Conservation (phyloP, 768 basidiomycete genomes). For the Lentinula sp. region DNA sequence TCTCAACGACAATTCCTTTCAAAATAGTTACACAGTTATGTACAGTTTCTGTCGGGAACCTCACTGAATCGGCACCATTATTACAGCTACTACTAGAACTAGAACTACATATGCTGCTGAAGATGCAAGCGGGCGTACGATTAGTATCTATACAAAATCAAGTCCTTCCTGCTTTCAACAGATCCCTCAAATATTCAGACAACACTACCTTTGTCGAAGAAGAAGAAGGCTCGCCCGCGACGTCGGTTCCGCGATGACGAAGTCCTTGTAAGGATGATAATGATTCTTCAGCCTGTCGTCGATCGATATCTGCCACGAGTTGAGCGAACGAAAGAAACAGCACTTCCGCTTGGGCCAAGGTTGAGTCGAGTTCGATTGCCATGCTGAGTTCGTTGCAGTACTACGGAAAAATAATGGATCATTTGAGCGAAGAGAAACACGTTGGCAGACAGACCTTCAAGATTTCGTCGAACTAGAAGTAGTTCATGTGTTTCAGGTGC, state of each 20-base stretch:
- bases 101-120: background rate
- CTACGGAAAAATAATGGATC: conserved; percentile 24
- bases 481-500: background rate
- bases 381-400: conserved; percentile 94
- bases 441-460: conserved; percentile 44
- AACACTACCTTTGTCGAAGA: conserved; percentile 34
- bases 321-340: conserved; percentile 89
- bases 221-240: background rate
- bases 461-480: conserved; percentile 69
- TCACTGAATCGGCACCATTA: too few species aligned
- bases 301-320: conserved; percentile 85
- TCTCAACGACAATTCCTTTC: too few species aligned
- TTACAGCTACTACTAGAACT: too few species aligned
- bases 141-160: background rate
- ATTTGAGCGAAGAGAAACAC: background rate
- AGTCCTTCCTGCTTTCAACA: conserved; percentile 43
- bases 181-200: conserved; percentile 56
- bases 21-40: too few species aligned
- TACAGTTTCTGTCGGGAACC: too few species aligned
- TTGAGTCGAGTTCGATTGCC: conserved; percentile 95
- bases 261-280: conserved; percentile 18
- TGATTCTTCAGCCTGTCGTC: conserved; percentile 58
- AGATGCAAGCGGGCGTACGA: conserved; percentile 6
- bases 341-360: conserved; percentile 95
- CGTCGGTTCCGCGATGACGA: conserved; percentile 21